A percentile compares a stretch with the other conserved stretches of the same genome.
These are phyloP conservation scores for Aspergillus haitiensis DNA, from an alignment of 495 filamentous ascomycete genomes.

Conservation along the genomic window DNA sequence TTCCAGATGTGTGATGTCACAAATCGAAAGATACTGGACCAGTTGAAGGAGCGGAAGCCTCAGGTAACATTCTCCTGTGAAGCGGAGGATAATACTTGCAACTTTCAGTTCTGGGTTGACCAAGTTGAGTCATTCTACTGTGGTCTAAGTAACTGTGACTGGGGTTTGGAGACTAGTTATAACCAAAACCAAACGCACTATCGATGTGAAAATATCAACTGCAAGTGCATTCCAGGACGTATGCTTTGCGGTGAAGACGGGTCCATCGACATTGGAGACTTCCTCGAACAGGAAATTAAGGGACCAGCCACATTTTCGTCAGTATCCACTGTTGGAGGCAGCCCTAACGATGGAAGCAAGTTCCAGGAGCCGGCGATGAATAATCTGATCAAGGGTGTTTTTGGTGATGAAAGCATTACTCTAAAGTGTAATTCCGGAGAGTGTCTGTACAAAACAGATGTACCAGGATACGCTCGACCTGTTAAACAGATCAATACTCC, in stretches of 20 bases:
- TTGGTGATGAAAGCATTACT: constrained; percentile 86
- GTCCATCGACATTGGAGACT: constrained; percentile 89
- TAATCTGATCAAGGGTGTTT: constrained; percentile 77
- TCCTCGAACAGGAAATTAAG: constrained; percentile 73
- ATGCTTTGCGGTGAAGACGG: constrained; percentile 91
- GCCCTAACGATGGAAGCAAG: constrained; percentile 61
- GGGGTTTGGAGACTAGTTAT: constrained; percentile 62
- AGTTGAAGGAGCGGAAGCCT: constrained; percentile 77
- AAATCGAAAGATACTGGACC: constrained; percentile 84
- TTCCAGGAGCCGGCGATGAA: constrained; percentile 93
- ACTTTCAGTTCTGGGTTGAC: constrained; percentile 98
- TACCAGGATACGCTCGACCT: constrained; percentile 84
- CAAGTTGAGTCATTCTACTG: constrained; percentile 96
- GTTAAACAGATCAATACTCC: constrained; percentile 97
- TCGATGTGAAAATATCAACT: constrained; percentile 77
- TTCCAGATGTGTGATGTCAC: constrained; percentile 98
- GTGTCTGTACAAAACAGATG: constrained; percentile 86
- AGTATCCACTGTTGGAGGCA: constrained; percentile 59
- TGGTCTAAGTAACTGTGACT: constrained; percentile 76
- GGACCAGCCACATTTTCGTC: constrained; percentile 85
- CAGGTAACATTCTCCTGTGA: constrained; percentile 94
- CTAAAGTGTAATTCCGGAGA: constrained; percentile 83
- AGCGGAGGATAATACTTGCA: constrained; percentile 69
- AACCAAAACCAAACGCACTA: constrained; percentile 81
- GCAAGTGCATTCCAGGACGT: constrained; percentile 83